Evolutionary conservation across 1,284 basidiomycete genomes (phyloP), one percentile per base, ranked within the genome.

Genomic region (Leccinum subrobustum): DNA sequence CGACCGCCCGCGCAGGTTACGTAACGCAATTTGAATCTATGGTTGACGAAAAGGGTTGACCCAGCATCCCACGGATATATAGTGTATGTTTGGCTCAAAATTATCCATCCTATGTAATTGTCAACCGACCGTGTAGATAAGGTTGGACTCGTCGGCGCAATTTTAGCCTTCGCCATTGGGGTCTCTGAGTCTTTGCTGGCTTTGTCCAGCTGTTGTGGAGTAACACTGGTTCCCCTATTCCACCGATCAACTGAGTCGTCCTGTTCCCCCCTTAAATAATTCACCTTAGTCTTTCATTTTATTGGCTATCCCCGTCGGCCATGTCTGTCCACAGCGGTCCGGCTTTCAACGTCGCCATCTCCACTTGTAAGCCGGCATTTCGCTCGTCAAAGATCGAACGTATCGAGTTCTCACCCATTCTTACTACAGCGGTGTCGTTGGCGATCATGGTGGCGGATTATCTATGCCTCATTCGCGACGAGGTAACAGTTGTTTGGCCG

Each of bases 401-500:
- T 18, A 42, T 42, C 0, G 39, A 42, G 16, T 52, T 12, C 31
- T 18, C 42, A 14, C 27, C 18, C 5, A 37, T 23, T 31, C 3
- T 31, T n/a, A 33, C 7, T 4, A 25, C 59, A 60, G 59, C 57
- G 9, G 5, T 59, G 25, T 23, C 48, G 16, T 52, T 60, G 57
- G 50, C 5, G 8, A 48, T 65, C 12, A 65, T 65, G 64, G 4
- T 55, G 6, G 20, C 27, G 6, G 64, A 65, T 27, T 65, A 58
- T 48, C 8, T 27, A 9, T 65, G 55, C 54, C 27, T 65, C n/a
- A 25, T 65, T 7, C 35, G 54, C 3, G 60, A 63, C 6, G 64
- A 65, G 47, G 18, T 52, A 14, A 59, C 54, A 7, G 1, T 60
- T 20, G 37, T 65, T 39, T 65, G 64, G 64, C 55, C 54, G 64